phyloP scores from a whole-genome alignment of 2,329 filamentous ascomycete genomes.

The Stachybotrys elegans region DNA sequence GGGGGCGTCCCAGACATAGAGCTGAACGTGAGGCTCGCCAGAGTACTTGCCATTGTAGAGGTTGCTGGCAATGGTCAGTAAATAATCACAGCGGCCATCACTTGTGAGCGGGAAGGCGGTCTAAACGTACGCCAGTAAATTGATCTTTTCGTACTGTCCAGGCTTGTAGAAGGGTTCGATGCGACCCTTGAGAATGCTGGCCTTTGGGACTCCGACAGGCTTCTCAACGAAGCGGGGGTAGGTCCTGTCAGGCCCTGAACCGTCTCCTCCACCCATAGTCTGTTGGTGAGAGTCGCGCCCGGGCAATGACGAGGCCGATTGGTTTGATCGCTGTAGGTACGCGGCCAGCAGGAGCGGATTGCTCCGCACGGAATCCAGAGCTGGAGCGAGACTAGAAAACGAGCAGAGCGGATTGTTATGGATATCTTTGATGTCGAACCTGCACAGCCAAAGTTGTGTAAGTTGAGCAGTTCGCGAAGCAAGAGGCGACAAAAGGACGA shows the following conservation, averaged over 20 bases:
- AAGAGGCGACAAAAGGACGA: too few relatives aligned
- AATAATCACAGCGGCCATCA: neutral
- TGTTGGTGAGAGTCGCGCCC: slow-evolving; percentile 20
- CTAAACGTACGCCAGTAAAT: slow-evolving; percentile 60
- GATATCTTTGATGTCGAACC: too few relatives aligned
- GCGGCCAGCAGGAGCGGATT: too few relatives aligned
- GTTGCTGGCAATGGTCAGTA: slow-evolving; percentile 19
- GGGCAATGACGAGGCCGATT: slow-evolving; percentile 30
- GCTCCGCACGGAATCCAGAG: too few relatives aligned
- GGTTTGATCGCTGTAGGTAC: too few relatives aligned
- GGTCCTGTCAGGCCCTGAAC: slow-evolving; percentile 38
- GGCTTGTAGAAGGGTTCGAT: slow-evolving; percentile 73
- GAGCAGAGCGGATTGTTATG: too few relatives aligned
- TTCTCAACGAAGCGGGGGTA: slow-evolving; percentile 47
- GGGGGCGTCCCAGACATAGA: slow-evolving; percentile 82
- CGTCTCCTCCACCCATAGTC: slow-evolving; percentile 48
- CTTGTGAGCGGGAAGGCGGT: neutral
- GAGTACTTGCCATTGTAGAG: slow-evolving; percentile 40
- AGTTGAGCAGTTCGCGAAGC: too few relatives aligned
- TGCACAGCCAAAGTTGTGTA: too few relatives aligned
- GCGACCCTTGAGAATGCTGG: slow-evolving; percentile 78
- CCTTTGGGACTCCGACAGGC: slow-evolving; percentile 73
- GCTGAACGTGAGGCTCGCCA: slow-evolving; percentile 72
- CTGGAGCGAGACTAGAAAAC: too few relatives aligned
- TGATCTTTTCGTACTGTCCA: slow-evolving; percentile 74